Conservation (phyloP, 345 rosid genomes). For the Psidium guajava region DNA sequence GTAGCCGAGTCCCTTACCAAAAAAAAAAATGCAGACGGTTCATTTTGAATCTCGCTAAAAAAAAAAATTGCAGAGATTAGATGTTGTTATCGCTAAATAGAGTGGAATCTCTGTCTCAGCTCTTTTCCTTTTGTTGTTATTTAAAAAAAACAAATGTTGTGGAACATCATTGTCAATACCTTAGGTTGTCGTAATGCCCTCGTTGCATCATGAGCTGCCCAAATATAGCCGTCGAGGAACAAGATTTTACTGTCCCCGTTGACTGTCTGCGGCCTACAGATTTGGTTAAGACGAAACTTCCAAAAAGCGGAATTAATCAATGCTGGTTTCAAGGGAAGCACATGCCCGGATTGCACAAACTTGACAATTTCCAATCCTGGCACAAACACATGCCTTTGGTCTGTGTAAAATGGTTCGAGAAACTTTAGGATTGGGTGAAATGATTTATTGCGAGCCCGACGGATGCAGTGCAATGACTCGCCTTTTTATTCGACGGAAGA, state of each 20-base stretch:
- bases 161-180: neutral
- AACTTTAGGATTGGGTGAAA: neutral
- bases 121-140: too few species aligned
- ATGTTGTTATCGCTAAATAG: neutral
- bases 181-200: neutral
- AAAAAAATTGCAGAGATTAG: neutral
- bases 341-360: neutral
- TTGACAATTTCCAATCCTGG: neutral
- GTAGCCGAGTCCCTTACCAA: too few species aligned
- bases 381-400: neutral
- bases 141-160: too few species aligned
- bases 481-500: neutral
- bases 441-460: neutral
- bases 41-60: accelerated
- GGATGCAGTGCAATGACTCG: neutral
- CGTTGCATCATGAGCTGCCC: neutral
- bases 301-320: neutral
- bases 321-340: neutral
- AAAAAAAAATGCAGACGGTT: too few species aligned
- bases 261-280: neutral
- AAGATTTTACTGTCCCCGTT: neutral
- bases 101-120: neutral
- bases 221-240: neutral
- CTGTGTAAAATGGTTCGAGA: neutral
- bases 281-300: neutral